Base-by-base conservation (phyloP, 768 basidiomycete genomes). In the Rhodotorula paludigena region DNA sequence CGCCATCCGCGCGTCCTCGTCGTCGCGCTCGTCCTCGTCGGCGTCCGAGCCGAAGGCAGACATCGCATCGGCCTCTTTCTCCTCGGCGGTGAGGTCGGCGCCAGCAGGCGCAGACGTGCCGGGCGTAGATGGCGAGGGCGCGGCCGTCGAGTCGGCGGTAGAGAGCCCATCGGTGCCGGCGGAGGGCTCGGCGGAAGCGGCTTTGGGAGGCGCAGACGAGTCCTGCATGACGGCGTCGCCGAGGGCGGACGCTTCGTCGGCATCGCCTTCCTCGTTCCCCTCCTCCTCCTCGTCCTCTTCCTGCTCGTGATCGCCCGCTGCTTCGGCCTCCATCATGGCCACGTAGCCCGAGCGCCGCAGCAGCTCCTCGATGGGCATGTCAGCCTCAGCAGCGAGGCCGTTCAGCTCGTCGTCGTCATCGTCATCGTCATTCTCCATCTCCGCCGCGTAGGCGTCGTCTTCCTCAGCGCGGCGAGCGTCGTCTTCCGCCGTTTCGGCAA, bases 361-460 rank as follows among this genome's bases (percentile, higher is more conserved):
- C 10, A 81, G 68, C 68, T 80, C 79, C 55, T 81, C 80, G 51
- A 81, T 79, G 4, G 80, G 79, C 38, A 81, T 58, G 60, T 81
- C 78, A 2, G 79, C 80, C 68, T 81, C 80, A 12, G 77, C 76
- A 39, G 77, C 65, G 9, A 81, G 71, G 1, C 78, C 80, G 12
- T 74, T 79, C 57, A 80, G 74, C 66, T 80, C 80, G 49, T 74
- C 76, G 38, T 79, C 78, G 39, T 60, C 57, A 30, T 69, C 68
- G 1, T 76, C 79, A 2, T 79, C 80, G 1, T 80, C 80, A 4
- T 76, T 78, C 11, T 79, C 80, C 21, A 80, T 81, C 32, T 79
- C 82, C 0, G 78, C 80, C 42, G 80, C 80, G 57, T 77, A 72
- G 42, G 80, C 79, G 20, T 80, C 81, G 59, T 83, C 82, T 23